These are phyloP conservation scores for Agrocybe praecox DNA, from an alignment of 768 basidiomycete genomes.

Conservation along the genomic window DNA sequence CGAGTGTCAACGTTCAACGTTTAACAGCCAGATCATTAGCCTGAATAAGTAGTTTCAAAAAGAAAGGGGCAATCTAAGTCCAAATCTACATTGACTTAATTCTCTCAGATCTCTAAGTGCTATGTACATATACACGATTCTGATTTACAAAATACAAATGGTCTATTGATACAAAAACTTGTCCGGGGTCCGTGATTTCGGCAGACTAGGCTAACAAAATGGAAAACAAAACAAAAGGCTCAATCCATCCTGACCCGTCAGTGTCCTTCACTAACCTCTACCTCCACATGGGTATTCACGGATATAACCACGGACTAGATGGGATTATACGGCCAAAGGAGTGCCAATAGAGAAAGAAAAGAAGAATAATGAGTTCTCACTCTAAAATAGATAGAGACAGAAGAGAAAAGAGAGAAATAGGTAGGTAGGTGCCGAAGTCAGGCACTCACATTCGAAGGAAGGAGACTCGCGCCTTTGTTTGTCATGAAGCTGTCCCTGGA, in stretches of 20 bases:
- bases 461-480: background rate
- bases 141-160: background rate
- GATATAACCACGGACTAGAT: constrained; percentile 1
- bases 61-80: no score
- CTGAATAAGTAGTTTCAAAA: no score
- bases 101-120: no score
- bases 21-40: no score
- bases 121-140: background rate
- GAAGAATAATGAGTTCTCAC: background rate
- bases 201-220: background rate
- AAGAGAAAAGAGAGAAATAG: background rate
- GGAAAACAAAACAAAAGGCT: no score
- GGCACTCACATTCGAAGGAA: background rate
- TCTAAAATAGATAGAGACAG: background rate
- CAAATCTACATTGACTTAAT: no score
- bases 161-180: background rate
- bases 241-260: background rate
- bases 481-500: background rate
- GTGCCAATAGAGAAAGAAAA: background rate
- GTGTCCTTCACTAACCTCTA: background rate
- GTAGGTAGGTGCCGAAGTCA: background rate
- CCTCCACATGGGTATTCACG: constrained; percentile 1
- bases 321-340: background rate
- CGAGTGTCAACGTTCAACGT: no score
- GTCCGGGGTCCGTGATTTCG: background rate